Evolutionary conservation across 2,329 filamentous ascomycete genomes (phyloP), one percentile per base, ranked within the genome.

Genomic region (Cytospora mali): DNA sequence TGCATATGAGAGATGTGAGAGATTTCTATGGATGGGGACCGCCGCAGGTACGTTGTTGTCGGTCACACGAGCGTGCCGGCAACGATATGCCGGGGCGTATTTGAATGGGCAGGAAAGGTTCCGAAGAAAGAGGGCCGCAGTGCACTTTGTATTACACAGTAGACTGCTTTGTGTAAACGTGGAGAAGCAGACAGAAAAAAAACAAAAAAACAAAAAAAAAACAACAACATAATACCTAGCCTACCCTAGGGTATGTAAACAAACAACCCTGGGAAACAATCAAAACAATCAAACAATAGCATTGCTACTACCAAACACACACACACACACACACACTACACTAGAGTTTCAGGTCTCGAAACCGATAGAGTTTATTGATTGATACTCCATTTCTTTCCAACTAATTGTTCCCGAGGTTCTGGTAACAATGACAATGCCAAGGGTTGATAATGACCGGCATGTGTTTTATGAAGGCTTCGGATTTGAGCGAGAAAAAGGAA

Each of bases 401-500:
- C 35, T 42, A n/a, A n/a, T 33, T 7, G 48, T 31, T 60, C 58
- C 58, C 58, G 58, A 33, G 50, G 58, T 54, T 52, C 18, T 60
- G 58, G 58, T 60, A 60, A 29, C 50, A 52, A 54, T 58, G 50
- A 49, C 35, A 39, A 39, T 39, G 35, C 2, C 35, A 6, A 33
- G 9, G 14, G 23, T n/a, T 46, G 50, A 28, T 39, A 35, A 48
- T 50, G 49, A 50, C 21, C 28, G 56, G 49, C 29, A 31, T 52
- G 31, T 54, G 57, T 53, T n/a, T 39, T 39, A 55, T 55, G 52
- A 56, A 62, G 42, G 50, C 49, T 21, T 59, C 55, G 61, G 61
- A 50, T 23, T 50, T 62, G 46, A 46, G 61, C 61, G 50, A 62
- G 28, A 31, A 16, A 33, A 25, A 31, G 18, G 27, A 35, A 6